phyloP scores from a whole-genome alignment of 116 monocot genomes.

The Posidonia oceanica region DNA sequence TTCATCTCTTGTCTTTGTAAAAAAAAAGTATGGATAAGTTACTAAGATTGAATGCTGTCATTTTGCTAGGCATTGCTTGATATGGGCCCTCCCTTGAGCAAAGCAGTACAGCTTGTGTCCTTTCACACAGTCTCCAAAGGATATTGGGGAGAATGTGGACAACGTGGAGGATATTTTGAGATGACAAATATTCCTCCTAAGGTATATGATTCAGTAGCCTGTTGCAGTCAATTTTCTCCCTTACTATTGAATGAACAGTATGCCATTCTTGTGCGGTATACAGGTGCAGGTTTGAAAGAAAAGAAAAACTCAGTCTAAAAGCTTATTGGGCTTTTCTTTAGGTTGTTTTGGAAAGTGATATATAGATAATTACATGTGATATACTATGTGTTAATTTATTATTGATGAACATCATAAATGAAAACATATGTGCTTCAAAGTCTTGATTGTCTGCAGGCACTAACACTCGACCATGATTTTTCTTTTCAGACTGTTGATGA shows the following conservation, averaged over 20 bases:
- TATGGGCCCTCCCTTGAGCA: conserved; percentile 80
- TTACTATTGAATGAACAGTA: too few relatives aligned
- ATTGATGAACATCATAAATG: too few relatives aligned
- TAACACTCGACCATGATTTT: not conserved
- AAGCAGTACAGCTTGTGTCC: conserved; percentile 85
- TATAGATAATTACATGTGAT: too few relatives aligned
- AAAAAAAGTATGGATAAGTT: not conserved
- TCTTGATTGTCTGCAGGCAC: too few relatives aligned
- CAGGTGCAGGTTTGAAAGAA: too few relatives aligned
- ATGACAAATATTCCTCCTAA: conserved; percentile 90
- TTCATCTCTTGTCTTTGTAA: not conserved
- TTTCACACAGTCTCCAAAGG: conserved; percentile 99
- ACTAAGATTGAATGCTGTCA: not conserved
- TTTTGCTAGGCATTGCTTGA: conserved; percentile 66
- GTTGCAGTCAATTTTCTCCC: too few relatives aligned
- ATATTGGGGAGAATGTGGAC: conserved; percentile 98
- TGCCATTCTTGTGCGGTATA: too few relatives aligned
- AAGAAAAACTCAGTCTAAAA: too few relatives aligned
- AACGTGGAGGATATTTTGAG: conserved; percentile 98
- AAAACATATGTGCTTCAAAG: too few relatives aligned
- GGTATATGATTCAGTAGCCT: conserved; percentile 22
- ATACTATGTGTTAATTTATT: too few relatives aligned
- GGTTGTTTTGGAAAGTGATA: too few relatives aligned
- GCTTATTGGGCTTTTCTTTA: too few relatives aligned
- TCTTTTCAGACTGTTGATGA: conserved; percentile 83